Evolutionary conservation across 2,329 filamentous ascomycete species (phyloP), one percentile per base, ranked within the genome.

Genomic region (Pezicula carpinea): DNA sequence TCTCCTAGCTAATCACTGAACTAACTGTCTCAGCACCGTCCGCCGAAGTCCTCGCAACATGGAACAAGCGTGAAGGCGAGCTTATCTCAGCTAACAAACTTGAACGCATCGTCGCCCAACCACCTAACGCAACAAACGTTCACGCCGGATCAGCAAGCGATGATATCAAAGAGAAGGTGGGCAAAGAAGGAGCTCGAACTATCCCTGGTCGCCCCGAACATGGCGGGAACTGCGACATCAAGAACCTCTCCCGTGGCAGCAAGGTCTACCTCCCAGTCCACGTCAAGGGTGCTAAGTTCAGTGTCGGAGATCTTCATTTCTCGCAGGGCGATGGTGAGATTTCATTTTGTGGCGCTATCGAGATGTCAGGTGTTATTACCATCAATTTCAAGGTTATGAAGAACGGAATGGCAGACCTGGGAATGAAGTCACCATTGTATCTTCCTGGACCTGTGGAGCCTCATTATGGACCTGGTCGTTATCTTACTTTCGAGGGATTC

Each of bases 351-450:
- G 86, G 86, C 17, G 91, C 90, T 5, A 96, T 96, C 59, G 91
- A 96, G 66, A 96, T 96, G 87, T 89, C 90, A 0, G 90, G 90
- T 4, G 73, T 89, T 36, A 95, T 96, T 57, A 96, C 90, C 3
- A 79, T 96, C 66, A 95, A 93, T 60, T 91, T 95, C 72, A 83
- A 80, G 42, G 86, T 96, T 14, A 83, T 96, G 73, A 95, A 93
- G 65, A 77, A 81, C 54, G 91, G 90, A 17, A 77, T 95, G 61
- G 74, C 74, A 38, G 77, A 89, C 29, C 69, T 95, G 44, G 84
- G 76, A 0, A 83, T 95, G 69, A 91, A 89, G 66, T 85, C 80
- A 6, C 90, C 90, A 0, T 87, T 96, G 44, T 96, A 91, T 70
- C 77, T 89, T 29, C 89, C 89, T 0, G 90, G 90, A 0, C 89